Base-by-base conservation (phyloP, 345 rosid genomes). In the Litchi chinensis region DNA sequence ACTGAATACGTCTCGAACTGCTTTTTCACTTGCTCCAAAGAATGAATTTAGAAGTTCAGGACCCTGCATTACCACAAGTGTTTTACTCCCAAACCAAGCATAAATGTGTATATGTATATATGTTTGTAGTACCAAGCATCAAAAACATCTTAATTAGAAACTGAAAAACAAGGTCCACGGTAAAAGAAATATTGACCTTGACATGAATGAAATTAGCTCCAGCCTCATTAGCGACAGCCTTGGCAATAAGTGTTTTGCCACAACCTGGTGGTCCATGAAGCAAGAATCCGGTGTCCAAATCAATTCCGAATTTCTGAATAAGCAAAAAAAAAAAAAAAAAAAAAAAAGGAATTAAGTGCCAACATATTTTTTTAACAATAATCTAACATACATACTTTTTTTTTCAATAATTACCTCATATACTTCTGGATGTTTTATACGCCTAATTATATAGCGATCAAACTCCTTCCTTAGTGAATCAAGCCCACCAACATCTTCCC, bases 11-110 rank as follows among this genome's bases (percentile, higher is more conserved):
- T 88, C 90, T 60, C 97, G 85, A 83, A 96, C 90, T 73, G 94
- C 98, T 81, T 80, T 85, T 88, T 96, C 98, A 70, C 97, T 94
- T 89, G 94, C 97, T 81, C 99, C 99, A 79, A 94, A 97, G 71
- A 91, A 94, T 86, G 93, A 91, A 76, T 85, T 93, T 77, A 96
- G 82, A 78, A 94, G 87, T 81, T 96, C 97, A 84, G 98, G 97
- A 68, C 95, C 98, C 99, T 41, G 12, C 8, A 77, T 26, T 5
- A 7, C 28, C 28, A 26, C 28, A 26, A 26, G 1, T 26, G 28
- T 26, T 46, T 32, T 2, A 32, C 3, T 32, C 37, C 37, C 37
- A 32, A 32, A 32, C 2, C 37, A 32, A 32, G 4, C 37, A 32
- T 32, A 32, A 32, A 2, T 32, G 0, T 3, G 4, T 32, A 32